These are phyloP conservation scores for Stentor coeruleus DNA, from an alignment of 73 alveolate species.

Conservation along the genomic window DNA sequence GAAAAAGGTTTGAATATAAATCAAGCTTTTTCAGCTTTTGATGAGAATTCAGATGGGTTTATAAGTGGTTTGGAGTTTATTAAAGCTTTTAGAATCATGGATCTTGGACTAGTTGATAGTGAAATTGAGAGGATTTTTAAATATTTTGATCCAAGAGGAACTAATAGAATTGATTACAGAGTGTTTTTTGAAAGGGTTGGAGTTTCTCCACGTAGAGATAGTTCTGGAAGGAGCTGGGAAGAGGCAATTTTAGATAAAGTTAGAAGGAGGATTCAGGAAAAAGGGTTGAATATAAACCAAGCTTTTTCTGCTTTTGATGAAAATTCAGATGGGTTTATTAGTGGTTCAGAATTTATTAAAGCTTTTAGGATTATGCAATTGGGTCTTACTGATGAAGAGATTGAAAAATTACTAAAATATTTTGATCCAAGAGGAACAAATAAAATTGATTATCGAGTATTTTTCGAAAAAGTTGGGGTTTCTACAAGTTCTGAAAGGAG, in stretches of 20 bases:
- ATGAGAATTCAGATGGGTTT: background rate
- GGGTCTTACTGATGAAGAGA: background rate
- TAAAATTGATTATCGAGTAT: background rate
- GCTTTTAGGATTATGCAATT: background rate
- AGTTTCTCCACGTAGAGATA: background rate
- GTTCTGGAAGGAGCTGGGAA: background rate
- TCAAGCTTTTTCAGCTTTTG: conserved; percentile 19
- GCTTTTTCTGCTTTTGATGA: conserved; percentile 21
- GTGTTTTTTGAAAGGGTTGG: background rate
- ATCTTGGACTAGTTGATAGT: background rate
- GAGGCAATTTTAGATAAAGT: background rate
- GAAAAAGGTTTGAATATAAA: conserved; percentile 12
- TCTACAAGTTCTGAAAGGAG: background rate
- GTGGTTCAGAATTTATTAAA: background rate
- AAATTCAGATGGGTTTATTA: conserved; percentile 21
- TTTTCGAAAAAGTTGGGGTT: background rate
- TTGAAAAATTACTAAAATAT: background rate
- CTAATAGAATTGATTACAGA: background rate
- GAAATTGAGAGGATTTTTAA: conserved; percentile 14
- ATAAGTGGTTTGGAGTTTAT: background rate
- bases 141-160: conserved; percentile 7
- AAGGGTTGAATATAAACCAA: background rate
- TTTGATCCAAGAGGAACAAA: background rate
- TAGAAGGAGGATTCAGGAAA: background rate
- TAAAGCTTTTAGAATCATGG: conserved; percentile 6